Evolutionary conservation across 2,329 filamentous ascomycete species (phyloP), one percentile per base, ranked within the genome.

Genomic region (Monosporascus sp.): DNA sequence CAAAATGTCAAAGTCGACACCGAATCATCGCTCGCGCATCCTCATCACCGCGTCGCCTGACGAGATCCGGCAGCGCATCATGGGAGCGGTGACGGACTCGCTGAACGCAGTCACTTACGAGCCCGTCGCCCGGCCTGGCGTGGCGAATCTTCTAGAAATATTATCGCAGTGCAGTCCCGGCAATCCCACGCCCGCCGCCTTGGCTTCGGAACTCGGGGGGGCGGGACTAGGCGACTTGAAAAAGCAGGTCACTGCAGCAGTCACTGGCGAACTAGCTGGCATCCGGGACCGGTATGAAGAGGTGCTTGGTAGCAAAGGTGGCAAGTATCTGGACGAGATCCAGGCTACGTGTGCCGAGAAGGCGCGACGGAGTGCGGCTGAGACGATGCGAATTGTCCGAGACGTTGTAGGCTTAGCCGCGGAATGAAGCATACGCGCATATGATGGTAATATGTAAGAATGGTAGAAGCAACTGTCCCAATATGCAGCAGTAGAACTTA

Each of bases 1-100:
- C 50, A 99, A 99, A 68, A 99, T 99, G 94, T 96, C 91, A 52
- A 99, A 99, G 71, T 96, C 91, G 1, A 80, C 90, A 62, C 66
- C 78, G 0, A 82, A 88, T 60, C 77, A 81, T 3, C 81, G 80
- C 48, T 95, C 90, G 7, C 82, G 90, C 18, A 95, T 99, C 60
- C 74, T 94, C 14, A 83, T 99, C 55, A 96, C 87, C 2, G 89
- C 97, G 62, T 70, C 76, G 0, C 73, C 80, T 1, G 72, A 80
- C 0, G 74, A 78, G 3, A 92, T 97, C 56, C 70, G 73, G 20
- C 70, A 71, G 47, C 96, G 96, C 67, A 75, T 97, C 58, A 83
- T 77, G 58, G 71, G 74, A 6, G 90, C 94, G 7, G 68, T 90
- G 35, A 97, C 94, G 1, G 94, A 99, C 70, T 87, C 82, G 0